Percentiles rank a stretch among this genome's conserved stretches.
phyloP scores from a whole-genome alignment of 192 early-diverging fungal species.

The Phlyctochytrium planicorne region DNA sequence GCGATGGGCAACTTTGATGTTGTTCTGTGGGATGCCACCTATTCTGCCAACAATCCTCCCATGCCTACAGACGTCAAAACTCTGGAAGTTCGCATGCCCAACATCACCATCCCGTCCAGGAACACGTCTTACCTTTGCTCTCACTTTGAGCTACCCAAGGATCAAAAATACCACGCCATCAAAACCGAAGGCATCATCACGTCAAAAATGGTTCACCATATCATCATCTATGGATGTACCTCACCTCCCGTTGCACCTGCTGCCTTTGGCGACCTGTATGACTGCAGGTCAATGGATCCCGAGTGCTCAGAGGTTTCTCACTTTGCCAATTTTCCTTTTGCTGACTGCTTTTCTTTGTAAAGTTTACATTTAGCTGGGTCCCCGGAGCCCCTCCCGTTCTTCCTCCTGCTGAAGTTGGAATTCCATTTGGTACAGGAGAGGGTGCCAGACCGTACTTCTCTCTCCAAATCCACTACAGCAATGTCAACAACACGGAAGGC shows the following conservation, averaged over 20 bases:
- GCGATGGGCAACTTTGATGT: no score
- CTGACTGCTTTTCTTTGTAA: not conserved
- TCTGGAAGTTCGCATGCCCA: not conserved
- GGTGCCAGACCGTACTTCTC: constrained; percentile 15
- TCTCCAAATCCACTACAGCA: constrained; percentile 33
- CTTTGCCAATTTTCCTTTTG: not conserved
- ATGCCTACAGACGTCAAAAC: not conserved
- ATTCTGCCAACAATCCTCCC: no score
- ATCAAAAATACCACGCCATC: constrained; percentile 25
- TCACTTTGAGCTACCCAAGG: constrained; percentile 17
- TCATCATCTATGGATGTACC: constrained; percentile 11
- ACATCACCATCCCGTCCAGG: not conserved
- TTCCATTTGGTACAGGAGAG: constrained; percentile 13
- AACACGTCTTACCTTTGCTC: constrained; percentile 13
- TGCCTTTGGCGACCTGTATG: constrained; percentile 9
- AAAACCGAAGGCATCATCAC: constrained; percentile 11
- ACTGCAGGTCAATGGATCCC: constrained; percentile 17
- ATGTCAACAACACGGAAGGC: constrained; percentile 1
- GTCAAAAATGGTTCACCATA: constrained; percentile 11
- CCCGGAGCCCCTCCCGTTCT: constrained; percentile 10
- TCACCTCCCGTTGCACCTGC: not conserved
- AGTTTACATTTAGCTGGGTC: constrained; percentile 14
- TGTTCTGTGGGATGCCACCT: no score
- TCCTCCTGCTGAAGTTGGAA: constrained; percentile 15
- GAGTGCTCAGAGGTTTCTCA: not conserved